These are phyloP conservation scores for Lachancea cidri DNA, from an alignment of 805 yeast genomes.

Conservation along the genomic window DNA sequence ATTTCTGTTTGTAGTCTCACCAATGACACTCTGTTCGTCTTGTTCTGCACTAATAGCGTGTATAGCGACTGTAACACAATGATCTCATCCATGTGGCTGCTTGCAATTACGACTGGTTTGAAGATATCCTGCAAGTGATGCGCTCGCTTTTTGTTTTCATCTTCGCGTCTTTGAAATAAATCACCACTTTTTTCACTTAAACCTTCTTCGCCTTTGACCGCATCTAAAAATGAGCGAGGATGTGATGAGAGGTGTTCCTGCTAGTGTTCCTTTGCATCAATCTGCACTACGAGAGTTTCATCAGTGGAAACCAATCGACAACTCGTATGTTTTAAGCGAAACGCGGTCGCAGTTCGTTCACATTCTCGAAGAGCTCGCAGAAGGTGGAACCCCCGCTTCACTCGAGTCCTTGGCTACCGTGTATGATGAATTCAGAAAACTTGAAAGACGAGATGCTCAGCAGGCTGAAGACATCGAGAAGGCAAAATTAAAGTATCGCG, in stretches of 20 bases:
- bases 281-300: slow-evolving; percentile 14
- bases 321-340: slow-evolving; percentile 8
- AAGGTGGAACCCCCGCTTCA: slow-evolving; percentile 5
- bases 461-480: slow-evolving; percentile 4
- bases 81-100: slow-evolving; percentile 23
- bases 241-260: too few relatives aligned
- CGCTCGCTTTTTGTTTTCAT: too few relatives aligned
- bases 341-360: slow-evolving; percentile 17
- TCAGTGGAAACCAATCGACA: slow-evolving; percentile 13
- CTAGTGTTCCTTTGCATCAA: slow-evolving; percentile 21
- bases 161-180: too few relatives aligned
- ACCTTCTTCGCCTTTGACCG: too few relatives aligned
- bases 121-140: too few relatives aligned
- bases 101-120: too few relatives aligned
- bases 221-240: too few relatives aligned
- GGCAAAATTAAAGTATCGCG: slow-evolving; percentile 14
- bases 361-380: slow-evolving; percentile 16
- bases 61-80: slow-evolving; percentile 31
- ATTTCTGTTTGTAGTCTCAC: slow-evolving; percentile 31
- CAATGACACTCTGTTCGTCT: slow-evolving; percentile 25
- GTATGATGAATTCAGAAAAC: slow-evolving; percentile 1
- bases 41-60: slow-evolving; percentile 16
- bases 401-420: neutral
- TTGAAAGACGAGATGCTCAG: neutral
- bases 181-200: too few relatives aligned